These are phyloP conservation scores for Microbotryum saponariae DNA, from an alignment of 1,284 basidiomycete species.

Conservation along the genomic window DNA sequence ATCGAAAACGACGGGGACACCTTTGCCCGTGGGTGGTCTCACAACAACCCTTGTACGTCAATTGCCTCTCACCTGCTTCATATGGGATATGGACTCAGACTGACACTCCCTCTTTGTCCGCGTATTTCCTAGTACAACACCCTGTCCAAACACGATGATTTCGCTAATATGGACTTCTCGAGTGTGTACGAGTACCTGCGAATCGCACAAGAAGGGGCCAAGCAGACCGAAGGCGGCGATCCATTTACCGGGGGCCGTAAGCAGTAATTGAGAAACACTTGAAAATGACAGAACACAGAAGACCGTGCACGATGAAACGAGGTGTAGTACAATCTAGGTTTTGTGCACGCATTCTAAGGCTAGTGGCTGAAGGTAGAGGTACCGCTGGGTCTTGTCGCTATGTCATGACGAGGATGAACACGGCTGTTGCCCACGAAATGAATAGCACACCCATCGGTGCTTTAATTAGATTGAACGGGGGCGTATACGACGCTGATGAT, in stretches of 20 bases:
- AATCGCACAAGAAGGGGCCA: constrained; percentile 4
- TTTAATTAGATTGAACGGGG: too few species aligned
- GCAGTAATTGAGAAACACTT: neutral
- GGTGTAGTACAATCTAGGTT: too few species aligned
- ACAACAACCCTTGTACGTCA: constrained; percentile 42
- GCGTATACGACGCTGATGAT: too few species aligned
- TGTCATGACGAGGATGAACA: too few species aligned
- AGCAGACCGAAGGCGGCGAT: neutral
- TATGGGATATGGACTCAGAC: constrained; percentile 4
- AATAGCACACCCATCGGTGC: too few species aligned
- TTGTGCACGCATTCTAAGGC: too few species aligned
- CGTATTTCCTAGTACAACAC: constrained; percentile 44
- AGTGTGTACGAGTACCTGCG: constrained; percentile 61
- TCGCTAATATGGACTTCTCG: constrained; percentile 67
- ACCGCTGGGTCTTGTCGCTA: too few species aligned
- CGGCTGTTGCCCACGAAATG: too few species aligned
- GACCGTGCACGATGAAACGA: too few species aligned
- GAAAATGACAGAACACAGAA: neutral
- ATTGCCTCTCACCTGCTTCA: too few species aligned
- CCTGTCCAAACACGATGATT: constrained; percentile 49
- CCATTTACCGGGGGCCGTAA: neutral
- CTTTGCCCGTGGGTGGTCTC: constrained; percentile 58
- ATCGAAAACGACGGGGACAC: constrained; percentile 48
- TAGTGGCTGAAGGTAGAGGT: too few species aligned
- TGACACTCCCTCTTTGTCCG: constrained; percentile 47